Evolutionary conservation across 2,329 filamentous ascomycete species (phyloP).

Genomic region (Ustulina deusta): DNA sequence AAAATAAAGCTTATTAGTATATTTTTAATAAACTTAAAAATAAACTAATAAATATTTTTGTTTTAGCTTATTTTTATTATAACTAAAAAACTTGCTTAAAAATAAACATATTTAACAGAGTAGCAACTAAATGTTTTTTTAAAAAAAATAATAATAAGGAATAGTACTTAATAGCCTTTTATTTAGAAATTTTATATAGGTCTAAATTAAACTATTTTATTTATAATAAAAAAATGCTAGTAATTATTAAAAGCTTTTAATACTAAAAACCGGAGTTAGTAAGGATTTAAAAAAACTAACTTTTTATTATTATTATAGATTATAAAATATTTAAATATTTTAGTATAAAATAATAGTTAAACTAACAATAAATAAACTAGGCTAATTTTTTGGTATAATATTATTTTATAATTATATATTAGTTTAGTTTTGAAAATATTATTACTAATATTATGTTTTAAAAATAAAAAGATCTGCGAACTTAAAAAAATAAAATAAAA

Average conservation of each 20-base stretch:
- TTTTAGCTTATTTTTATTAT: not conserved
- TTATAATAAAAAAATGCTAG: not conserved
- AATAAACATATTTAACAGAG: not conserved
- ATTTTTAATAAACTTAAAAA: too few species aligned
- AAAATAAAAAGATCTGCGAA: not conserved
- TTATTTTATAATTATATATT: not conserved
- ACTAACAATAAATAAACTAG: not conserved
- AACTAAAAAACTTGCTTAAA: not conserved
- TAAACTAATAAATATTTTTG: not conserved
- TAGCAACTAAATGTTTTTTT: not conserved
- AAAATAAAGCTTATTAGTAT: too few species aligned
- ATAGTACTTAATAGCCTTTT: too few species aligned
- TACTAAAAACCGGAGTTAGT: not conserved
- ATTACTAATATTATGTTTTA: not conserved
- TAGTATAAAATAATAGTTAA: not conserved
- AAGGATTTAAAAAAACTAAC: not conserved
- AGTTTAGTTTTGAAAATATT: not conserved
- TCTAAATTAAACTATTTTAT: too few species aligned
- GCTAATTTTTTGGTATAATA: not conserved
- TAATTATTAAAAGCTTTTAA: not conserved
- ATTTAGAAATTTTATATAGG: too few species aligned
- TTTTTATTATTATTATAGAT: not conserved
- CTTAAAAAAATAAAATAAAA: not conserved
- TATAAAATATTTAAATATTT: not conserved
- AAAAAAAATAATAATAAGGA: too few species aligned